phyloP scores from a whole-genome alignment of 805 yeast species.

The Cyberlindnera japonica region DNA sequence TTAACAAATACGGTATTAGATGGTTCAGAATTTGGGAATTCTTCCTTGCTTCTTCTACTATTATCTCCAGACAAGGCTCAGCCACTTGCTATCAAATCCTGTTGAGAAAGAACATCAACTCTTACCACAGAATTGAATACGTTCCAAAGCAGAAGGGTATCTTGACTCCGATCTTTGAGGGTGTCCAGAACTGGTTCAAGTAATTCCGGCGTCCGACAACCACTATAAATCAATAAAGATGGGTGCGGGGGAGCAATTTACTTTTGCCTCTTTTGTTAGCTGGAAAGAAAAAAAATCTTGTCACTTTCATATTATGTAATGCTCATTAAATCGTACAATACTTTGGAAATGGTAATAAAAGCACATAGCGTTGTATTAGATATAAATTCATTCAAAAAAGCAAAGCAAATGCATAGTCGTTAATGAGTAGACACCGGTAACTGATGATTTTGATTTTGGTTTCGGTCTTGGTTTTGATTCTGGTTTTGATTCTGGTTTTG shows the following conservation, averaged over 20 bases:
- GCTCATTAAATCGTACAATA: too few relatives aligned
- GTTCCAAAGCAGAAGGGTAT: slow-evolving; percentile 77
- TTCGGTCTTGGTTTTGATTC: neutral
- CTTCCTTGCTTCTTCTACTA: slow-evolving; percentile 78
- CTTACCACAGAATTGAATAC: slow-evolving; percentile 79
- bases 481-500: neutral
- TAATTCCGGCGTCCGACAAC: slow-evolving; percentile 8
- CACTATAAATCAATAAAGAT: neutral
- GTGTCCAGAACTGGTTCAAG: slow-evolving; percentile 53
- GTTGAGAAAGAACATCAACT: slow-evolving; percentile 83
- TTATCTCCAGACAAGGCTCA: slow-evolving; percentile 88
- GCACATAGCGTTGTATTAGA: too few relatives aligned
- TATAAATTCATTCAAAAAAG: neutral
- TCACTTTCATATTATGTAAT: too few relatives aligned
- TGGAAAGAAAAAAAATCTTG: too few relatives aligned
- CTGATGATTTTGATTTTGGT: neutral
- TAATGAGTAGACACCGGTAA: slow-evolving; percentile 1
- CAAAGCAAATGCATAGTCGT: neutral
- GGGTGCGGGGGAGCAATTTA: too few relatives aligned
- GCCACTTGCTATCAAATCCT: slow-evolving; percentile 90
- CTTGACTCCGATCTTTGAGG: slow-evolving; percentile 51
- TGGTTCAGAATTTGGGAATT: slow-evolving; percentile 95
- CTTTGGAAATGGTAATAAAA: too few relatives aligned
- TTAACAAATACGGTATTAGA: slow-evolving; percentile 77
- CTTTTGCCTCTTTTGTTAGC: too few relatives aligned